Conservation (phyloP, 169 alveolate genomes). For the Babesia ovis region DNA sequence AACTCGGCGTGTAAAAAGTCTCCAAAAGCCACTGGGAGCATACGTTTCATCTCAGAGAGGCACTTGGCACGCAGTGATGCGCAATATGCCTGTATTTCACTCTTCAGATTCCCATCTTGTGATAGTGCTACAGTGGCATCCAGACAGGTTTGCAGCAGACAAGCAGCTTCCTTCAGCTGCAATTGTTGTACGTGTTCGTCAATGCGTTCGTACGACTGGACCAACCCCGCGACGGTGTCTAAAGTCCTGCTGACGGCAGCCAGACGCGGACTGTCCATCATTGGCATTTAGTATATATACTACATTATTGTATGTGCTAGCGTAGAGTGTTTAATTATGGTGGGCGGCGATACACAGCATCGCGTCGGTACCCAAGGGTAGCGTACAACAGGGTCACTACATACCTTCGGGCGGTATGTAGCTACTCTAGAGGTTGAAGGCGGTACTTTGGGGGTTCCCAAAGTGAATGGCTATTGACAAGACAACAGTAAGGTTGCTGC, state of each 20-base stretch:
- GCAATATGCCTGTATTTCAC: constrained; percentile 19
- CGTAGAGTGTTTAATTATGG: too few relatives aligned
- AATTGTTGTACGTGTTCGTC: constrained; percentile 8
- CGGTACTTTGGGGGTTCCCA: too few relatives aligned
- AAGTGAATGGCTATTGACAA: too few relatives aligned
- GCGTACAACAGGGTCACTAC: too few relatives aligned
- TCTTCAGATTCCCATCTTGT: constrained; percentile 3
- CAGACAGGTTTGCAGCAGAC: constrained; percentile 3
- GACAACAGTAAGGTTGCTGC: too few relatives aligned
- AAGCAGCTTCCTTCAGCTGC: constrained; percentile 15
- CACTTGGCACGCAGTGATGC: constrained; percentile 36
- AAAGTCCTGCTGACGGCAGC: constrained; percentile 12
- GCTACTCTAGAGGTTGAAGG: too few relatives aligned
- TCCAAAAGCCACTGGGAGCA: background rate
- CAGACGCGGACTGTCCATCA: background rate
- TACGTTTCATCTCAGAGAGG: constrained; percentile 3
- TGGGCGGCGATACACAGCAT: too few relatives aligned
- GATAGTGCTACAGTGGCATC: constrained; percentile 1
- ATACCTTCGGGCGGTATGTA: too few relatives aligned
- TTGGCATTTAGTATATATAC: too few relatives aligned
- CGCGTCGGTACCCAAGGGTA: too few relatives aligned
- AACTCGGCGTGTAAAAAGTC: constrained; percentile 20
- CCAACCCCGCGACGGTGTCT: constrained; percentile 25
- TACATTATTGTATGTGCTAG: too few relatives aligned
- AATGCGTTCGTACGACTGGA: constrained; percentile 16